Evolutionary conservation across 495 filamentous ascomycete genomes (phyloP).

Genomic region (Friedmanniomyces simplex): DNA sequence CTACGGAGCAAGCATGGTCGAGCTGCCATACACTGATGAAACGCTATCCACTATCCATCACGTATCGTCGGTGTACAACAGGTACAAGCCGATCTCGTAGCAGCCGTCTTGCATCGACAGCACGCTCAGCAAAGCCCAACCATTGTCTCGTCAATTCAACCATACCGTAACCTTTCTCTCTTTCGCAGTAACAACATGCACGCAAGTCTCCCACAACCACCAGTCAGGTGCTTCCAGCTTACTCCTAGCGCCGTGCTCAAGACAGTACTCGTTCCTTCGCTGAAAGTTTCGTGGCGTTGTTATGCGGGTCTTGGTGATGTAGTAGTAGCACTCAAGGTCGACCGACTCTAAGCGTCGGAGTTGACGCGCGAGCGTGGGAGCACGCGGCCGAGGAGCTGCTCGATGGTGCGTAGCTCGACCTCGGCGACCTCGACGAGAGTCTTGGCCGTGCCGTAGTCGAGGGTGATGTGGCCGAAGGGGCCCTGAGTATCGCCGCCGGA

Average conservation of each 20-base stretch:
- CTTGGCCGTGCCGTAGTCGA: constrained; percentile 11
- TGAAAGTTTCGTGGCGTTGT: not conserved
- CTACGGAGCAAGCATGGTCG: no score
- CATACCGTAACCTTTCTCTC: no score
- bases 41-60: no score
- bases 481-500: not conserved
- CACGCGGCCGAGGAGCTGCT: constrained; percentile 6
- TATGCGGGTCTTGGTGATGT: not conserved
- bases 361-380: not conserved
- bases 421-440: constrained; percentile 7
- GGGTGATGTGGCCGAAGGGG: constrained; percentile 10
- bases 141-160: not conserved
- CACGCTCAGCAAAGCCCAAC: not conserved
- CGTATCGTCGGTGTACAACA: not conserved
- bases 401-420: constrained; percentile 10
- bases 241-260: no score
- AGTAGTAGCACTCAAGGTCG: not conserved
- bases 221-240: no score
- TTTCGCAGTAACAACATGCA: no score
- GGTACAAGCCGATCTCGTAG: not conserved
- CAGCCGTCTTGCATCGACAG: not conserved
- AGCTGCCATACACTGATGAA: no score
- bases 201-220: no score
- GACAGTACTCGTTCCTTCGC: no score
- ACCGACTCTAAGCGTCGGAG: not conserved